phyloP scores from a whole-genome alignment of 768 basidiomycete species.

The Pulveroboletus sp. region DNA sequence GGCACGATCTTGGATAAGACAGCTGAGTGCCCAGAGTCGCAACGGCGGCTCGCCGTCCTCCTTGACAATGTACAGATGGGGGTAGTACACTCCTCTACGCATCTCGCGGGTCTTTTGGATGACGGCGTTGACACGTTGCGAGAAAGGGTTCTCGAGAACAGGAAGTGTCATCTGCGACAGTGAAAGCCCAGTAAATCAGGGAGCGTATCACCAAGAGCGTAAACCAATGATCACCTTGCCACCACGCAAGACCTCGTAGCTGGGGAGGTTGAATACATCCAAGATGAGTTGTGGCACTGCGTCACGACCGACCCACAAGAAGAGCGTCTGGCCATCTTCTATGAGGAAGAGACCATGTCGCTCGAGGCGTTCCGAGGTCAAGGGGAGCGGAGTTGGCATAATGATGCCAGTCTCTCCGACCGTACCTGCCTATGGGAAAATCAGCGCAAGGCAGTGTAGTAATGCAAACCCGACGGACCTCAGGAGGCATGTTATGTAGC shows the following conservation, averaged over 20 bases:
- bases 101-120: slow-evolving; percentile 93
- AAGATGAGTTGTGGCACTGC: slow-evolving; percentile 92
- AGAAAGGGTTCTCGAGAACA: slow-evolving; percentile 87
- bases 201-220: background rate
- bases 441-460: slow-evolving; percentile 1
- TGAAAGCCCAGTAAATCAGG: background rate
- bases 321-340: slow-evolving; percentile 96
- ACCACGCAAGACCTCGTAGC: slow-evolving; percentile 83
- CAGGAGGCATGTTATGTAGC: slow-evolving; percentile 91
- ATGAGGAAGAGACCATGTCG: slow-evolving; percentile 94
- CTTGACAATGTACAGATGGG: slow-evolving; percentile 94
- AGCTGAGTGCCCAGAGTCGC: slow-evolving; percentile 91
- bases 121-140: slow-evolving; percentile 91
- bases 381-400: slow-evolving; percentile 81
- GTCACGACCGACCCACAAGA: slow-evolving; percentile 97
- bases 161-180: slow-evolving; percentile 75
- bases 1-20: slow-evolving; percentile 91
- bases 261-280: slow-evolving; percentile 91
- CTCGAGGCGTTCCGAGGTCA: slow-evolving; percentile 93
- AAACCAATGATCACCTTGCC: slow-evolving; percentile 65
- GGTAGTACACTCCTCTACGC: slow-evolving; percentile 88
- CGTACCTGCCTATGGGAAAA: slow-evolving; percentile 68
- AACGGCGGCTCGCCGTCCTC: slow-evolving; percentile 96
- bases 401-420: slow-evolving; percentile 87
- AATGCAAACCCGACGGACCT: slow-evolving; percentile 45